These are phyloP conservation scores for Zygotorulaspora mrakii DNA, from an alignment of 1,139 yeast genomes.

Conservation along the genomic window DNA sequence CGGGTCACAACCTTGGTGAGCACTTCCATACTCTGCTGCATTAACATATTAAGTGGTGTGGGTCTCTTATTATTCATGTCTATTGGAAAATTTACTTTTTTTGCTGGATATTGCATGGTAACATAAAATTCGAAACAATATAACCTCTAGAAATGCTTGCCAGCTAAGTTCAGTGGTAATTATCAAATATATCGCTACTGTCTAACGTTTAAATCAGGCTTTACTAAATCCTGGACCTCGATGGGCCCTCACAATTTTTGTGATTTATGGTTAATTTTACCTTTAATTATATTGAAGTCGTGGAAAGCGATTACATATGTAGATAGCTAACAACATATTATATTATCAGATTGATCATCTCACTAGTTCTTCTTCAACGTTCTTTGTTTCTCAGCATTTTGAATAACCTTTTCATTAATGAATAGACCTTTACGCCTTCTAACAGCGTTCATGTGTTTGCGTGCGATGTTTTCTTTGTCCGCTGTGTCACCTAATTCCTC, in stretches of 20 bases:
- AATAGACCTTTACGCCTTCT: constrained; percentile 86
- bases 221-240: background rate
- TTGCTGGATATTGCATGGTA: constrained; percentile 7
- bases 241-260: background rate
- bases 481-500: constrained; percentile 93
- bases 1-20: constrained; percentile 30
- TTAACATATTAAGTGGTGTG: constrained; percentile 33
- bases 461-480: constrained; percentile 86
- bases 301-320: too few relatives aligned
- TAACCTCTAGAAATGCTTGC: too few relatives aligned
- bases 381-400: constrained; percentile 90
- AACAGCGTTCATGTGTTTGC: constrained; percentile 75
- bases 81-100: constrained; percentile 22
- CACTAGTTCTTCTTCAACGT: constrained; percentile 57
- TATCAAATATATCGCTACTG: too few relatives aligned
- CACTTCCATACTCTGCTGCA: constrained; percentile 37
- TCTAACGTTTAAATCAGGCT: background rate
- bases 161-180: too few relatives aligned
- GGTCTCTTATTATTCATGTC: constrained; percentile 33
- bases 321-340: too few relatives aligned
- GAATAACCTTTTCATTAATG: constrained; percentile 83
- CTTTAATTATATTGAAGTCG: too few relatives aligned
- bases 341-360: too few relatives aligned
- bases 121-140: background rate
- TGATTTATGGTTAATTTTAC: too few relatives aligned